phyloP scores from a whole-genome alignment of 225 moss, liverwort and hornwort species.

The Marchantia polymorpha region DNA sequence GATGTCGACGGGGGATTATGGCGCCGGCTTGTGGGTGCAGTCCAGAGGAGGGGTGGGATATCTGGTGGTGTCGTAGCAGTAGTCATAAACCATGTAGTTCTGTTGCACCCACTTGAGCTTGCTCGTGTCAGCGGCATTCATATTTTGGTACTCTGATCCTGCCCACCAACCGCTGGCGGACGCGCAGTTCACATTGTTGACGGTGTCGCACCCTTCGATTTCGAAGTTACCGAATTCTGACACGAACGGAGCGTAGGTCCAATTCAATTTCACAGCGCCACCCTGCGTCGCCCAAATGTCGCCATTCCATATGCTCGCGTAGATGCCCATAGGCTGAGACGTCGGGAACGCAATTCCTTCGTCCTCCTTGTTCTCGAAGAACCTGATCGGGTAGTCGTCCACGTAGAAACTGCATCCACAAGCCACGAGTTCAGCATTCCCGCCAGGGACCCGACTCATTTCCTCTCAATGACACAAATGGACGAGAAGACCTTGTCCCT shows the following conservation, averaged over 20 bases:
- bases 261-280: slow-evolving; percentile 59
- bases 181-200: slow-evolving; percentile 31
- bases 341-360: slow-evolving; percentile 43
- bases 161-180: slow-evolving; percentile 39
- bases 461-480: too few species aligned
- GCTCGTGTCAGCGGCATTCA: slow-evolving; percentile 26
- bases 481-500: too few species aligned
- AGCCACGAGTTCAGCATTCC: background rate
- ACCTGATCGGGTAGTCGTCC: slow-evolving; percentile 60
- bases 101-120: slow-evolving; percentile 54
- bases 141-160: slow-evolving; percentile 37
- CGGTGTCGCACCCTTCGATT: slow-evolving; percentile 52
- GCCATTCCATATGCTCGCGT: slow-evolving; percentile 69
- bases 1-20: background rate
- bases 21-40: slow-evolving; percentile 19
- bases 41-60: slow-evolving; percentile 37
- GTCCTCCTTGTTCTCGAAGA: slow-evolving; percentile 54
- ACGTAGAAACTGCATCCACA: slow-evolving; percentile 58
- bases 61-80: slow-evolving; percentile 60
- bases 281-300: slow-evolving; percentile 75
- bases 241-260: slow-evolving; percentile 56
- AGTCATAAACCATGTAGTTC: slow-evolving; percentile 60
- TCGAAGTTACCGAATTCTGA: slow-evolving; percentile 49
- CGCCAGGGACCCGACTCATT: too few species aligned
- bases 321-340: slow-evolving; percentile 51